Base-by-base conservation (phyloP, 257 asterid species). In the Perilla frutescens region DNA sequence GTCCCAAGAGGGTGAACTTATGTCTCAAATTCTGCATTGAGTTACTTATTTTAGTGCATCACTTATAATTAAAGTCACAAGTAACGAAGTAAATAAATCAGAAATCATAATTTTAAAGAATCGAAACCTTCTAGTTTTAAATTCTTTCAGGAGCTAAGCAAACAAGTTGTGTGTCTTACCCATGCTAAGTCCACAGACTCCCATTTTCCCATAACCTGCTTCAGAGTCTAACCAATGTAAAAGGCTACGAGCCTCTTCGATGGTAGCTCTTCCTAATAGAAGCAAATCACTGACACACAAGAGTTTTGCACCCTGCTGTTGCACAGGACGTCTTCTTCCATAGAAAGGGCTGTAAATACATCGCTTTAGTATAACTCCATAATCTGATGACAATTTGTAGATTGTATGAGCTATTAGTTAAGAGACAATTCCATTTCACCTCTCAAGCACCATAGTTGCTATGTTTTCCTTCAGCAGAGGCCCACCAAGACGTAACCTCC, bases 371-470 rank as follows among this genome's bases (percentile, higher is more conserved):
- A 44, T 81, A 66, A 74, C 58, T 29, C 56, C 57, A 74, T 8
- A 36, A 50, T 31, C 26, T 12, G 44, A 79, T 32, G 44, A 77
- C 51, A 72, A 53, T 43, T 59, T 31, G 39, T 20, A 53, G 31
- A 36, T 36, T 62, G 54, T 34, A 6, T 14, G 54, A 72, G 55
- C 54, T 48, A 53, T 55, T 63, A 34, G 66, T 71, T 55, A 62
- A 63, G 40, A 67, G 49, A 68, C 47, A 20, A 45, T 48, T 60
- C 9, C 31, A 39, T 44, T 29, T 65, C 60, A 94, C 99, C 99
- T 94, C 87, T 94, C 98, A 4, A 94, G 97, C 77, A 94, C 98
- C 99, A 94, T 86, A 12, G 99, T 91, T 75, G 98, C 98, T 80
- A 91, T 90, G 82, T 94, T 94, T 73, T 91, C 92, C 84, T 94